Evolutionary conservation across 441 rosid species (phyloP).

Genomic region (Adansonia madagascariensis): DNA sequence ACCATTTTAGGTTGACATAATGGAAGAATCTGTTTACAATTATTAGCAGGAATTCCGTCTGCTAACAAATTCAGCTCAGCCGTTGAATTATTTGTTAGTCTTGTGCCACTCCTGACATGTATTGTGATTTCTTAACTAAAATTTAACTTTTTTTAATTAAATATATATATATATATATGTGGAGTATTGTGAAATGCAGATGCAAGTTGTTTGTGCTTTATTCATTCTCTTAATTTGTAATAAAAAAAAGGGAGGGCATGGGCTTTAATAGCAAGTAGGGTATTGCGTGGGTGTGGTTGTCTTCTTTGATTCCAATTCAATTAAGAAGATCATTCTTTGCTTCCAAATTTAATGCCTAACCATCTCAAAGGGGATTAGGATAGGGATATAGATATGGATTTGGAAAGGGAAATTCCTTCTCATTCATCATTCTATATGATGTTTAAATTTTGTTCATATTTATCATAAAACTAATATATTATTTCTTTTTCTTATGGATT

Average conservation of each 20-base stretch:
- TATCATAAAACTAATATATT: too few species aligned
- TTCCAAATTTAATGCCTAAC: background rate
- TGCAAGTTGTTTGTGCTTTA: too few species aligned
- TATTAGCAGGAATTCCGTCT: background rate
- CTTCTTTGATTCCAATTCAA: conserved; percentile 6
- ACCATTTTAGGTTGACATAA: conserved; percentile 12
- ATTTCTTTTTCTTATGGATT: too few species aligned
- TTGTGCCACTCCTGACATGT: background rate
- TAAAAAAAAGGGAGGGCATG: background rate
- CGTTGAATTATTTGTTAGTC: background rate
- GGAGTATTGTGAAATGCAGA: too few species aligned
- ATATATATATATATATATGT: too few species aligned
- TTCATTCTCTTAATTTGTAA: too few species aligned
- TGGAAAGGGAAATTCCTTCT: background rate
- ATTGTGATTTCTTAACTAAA: too few species aligned
- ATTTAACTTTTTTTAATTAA: too few species aligned
- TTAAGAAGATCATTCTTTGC: background rate
- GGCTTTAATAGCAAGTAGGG: conserved; percentile 29
- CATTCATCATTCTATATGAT: too few species aligned
- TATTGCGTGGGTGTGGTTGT: conserved; percentile 17
- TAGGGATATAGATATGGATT: too few species aligned
- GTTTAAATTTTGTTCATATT: too few species aligned
- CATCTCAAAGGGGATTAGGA: background rate
- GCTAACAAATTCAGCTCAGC: background rate
- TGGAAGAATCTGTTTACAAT: background rate